These are phyloP conservation scores for Candida stauntonica DNA, from an alignment of 805 yeast species.

Conservation along the genomic window DNA sequence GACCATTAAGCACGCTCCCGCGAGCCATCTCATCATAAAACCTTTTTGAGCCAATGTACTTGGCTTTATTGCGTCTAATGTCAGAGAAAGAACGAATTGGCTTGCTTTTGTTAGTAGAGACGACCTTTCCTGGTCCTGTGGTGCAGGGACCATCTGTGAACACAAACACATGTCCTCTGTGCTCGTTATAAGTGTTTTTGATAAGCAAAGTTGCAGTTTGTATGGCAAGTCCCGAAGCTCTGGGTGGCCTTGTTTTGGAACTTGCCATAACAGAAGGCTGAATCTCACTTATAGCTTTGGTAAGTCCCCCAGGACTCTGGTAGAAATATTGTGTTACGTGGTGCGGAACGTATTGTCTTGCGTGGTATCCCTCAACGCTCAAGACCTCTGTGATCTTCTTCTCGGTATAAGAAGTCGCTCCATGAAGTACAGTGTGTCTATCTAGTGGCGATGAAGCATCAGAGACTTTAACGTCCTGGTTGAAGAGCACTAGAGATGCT, in stretches of 20 bases:
- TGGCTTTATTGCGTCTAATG: slow-evolving; percentile 78
- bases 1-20: slow-evolving; percentile 48
- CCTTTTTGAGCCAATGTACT: slow-evolving; percentile 72
- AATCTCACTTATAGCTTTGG: slow-evolving; percentile 1
- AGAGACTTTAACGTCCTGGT: slow-evolving; percentile 81
- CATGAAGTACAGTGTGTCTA: slow-evolving; percentile 3
- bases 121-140: slow-evolving; percentile 86
- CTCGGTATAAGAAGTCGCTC: slow-evolving; percentile 38
- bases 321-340: slow-evolving; percentile 4
- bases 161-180: slow-evolving; percentile 79
- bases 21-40: slow-evolving; percentile 60
- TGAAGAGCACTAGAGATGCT: slow-evolving; percentile 78
- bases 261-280: slow-evolving; percentile 43
- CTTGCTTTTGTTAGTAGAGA: slow-evolving; percentile 80
- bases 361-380: neutral
- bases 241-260: slow-evolving; percentile 63
- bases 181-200: slow-evolving; percentile 66
- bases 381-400: neutral
- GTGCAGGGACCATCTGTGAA: slow-evolving; percentile 95
- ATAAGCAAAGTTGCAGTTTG: slow-evolving; percentile 72
- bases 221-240: slow-evolving; percentile 89
- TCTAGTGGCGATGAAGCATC: slow-evolving; percentile 33
- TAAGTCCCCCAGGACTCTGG: neutral
- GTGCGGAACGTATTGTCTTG: neutral
- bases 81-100: slow-evolving; percentile 95